A percentile compares a stretch with the other conserved stretches of the same genome.
phyloP scores from a whole-genome alignment of 106 monocot species.

The Chionographis japonica region DNA sequence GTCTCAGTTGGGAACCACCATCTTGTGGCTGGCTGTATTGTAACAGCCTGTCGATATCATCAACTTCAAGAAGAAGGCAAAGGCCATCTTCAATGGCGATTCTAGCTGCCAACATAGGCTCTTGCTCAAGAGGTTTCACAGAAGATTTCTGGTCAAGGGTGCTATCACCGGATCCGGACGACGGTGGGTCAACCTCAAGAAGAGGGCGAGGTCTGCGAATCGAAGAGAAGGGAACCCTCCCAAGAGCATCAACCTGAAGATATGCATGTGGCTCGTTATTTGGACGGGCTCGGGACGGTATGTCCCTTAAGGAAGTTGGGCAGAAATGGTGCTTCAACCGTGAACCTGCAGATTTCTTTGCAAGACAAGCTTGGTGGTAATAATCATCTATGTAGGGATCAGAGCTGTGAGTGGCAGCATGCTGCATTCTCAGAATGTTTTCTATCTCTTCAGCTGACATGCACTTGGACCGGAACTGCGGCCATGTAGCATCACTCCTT shows the following conservation, averaged over 20 bases:
- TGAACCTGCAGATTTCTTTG: constrained; percentile 23
- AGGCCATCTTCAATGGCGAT: constrained; percentile 39
- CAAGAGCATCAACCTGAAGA: constrained; percentile 47
- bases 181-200: constrained; percentile 30
- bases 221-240: constrained; percentile 39
- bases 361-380: constrained; percentile 50
- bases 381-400: constrained; percentile 46
- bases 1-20: constrained; percentile 28
- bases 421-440: constrained; percentile 37
- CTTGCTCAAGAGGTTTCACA: constrained; percentile 37
- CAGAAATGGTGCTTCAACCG: constrained; percentile 31
- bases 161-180: constrained; percentile 12
- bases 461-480: constrained; percentile 41
- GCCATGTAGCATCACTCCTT: constrained; percentile 15
- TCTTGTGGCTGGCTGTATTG: constrained; percentile 32
- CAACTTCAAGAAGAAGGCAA: constrained; percentile 35
- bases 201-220: constrained; percentile 42
- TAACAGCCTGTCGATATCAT: constrained; percentile 39
- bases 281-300: constrained; percentile 20
- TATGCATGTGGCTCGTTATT: constrained; percentile 31
- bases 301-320: constrained; percentile 25
- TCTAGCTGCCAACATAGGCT: constrained; percentile 50
- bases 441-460: constrained; percentile 46
- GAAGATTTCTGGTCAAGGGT: constrained; percentile 21
- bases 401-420: constrained; percentile 33